Conservation (phyloP, 305 asterid genomes). For the Fraxinus platypoda region DNA sequence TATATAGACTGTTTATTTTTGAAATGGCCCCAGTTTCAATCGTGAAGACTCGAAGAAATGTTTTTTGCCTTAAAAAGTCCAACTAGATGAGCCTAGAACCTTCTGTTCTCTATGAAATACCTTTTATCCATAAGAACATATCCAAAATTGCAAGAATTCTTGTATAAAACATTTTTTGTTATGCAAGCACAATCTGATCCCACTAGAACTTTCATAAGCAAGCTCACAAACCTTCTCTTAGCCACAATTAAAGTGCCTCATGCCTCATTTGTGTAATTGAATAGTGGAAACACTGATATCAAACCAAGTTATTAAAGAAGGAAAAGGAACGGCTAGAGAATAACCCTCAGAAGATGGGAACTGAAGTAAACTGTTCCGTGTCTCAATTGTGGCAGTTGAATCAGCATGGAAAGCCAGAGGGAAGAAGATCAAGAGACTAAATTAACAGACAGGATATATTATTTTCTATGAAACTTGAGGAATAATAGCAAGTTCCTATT, state of each 20-base stretch:
- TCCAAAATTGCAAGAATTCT: not conserved
- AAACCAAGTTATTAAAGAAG: not conserved
- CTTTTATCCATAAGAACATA: not conserved
- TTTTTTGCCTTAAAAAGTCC: not conserved
- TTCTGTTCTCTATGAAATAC: not conserved
- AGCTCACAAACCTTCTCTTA: not conserved
- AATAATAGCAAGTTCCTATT: not conserved
- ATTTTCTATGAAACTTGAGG: not conserved
- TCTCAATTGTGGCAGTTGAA: not conserved
- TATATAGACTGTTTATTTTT: not conserved
- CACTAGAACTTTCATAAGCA: not conserved
- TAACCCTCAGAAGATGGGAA: not conserved
- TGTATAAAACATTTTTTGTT: not conserved
- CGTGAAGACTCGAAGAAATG: not conserved
- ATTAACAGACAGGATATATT: not conserved
- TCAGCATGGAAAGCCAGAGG: not conserved
- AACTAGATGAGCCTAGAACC: not conserved
- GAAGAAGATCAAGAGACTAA: not conserved
- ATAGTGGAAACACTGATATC: not conserved
- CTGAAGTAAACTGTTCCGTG: not conserved
- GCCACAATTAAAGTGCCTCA: not conserved
- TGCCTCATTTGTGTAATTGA: not conserved
- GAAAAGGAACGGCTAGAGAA: not conserved
- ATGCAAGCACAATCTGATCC: not conserved
- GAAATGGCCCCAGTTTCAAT: constrained; percentile 1